Percentiles rank a stretch among this genome's conserved stretches.
phyloP scores from a whole-genome alignment of 2,329 filamentous ascomycete species.

The Fusarium albosuccineum region DNA sequence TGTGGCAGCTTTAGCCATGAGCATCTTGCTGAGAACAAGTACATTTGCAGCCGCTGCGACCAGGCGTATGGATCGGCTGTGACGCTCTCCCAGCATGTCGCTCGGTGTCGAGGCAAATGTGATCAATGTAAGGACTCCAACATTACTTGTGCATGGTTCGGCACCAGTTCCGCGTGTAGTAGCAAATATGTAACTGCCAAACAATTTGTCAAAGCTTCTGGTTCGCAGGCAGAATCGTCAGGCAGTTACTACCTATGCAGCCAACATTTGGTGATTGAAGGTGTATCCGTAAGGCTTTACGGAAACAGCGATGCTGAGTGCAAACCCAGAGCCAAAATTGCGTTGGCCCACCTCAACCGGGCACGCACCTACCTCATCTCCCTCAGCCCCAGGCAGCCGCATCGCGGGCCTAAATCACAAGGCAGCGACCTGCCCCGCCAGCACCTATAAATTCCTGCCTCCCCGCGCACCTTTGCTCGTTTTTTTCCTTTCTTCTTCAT shows the following conservation, averaged over 20 bases:
- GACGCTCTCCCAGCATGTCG: too few species aligned
- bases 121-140: too few species aligned
- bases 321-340: conserved; percentile 7
- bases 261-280: too few species aligned
- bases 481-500: conserved; percentile 60
- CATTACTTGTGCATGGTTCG: too few species aligned
- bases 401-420: conserved; percentile 22
- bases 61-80: too few species aligned
- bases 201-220: neutral
- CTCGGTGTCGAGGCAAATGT: too few species aligned
- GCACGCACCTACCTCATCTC: conserved; percentile 16
- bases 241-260: too few species aligned
- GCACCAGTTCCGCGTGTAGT: too few species aligned
- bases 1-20: too few species aligned
- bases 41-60: too few species aligned
- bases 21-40: too few species aligned
- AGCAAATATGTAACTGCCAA: neutral
- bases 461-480: conserved; percentile 17
- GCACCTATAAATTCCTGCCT: conserved; percentile 50
- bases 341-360: conserved; percentile 5
- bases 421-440: conserved; percentile 5
- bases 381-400: conserved; percentile 3
- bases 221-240: neutral
- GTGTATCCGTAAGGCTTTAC: neutral
- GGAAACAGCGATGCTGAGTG: neutral